Base-by-base conservation (phyloP, 78 protist species). In the Tieghemostelium lacteum region DNA sequence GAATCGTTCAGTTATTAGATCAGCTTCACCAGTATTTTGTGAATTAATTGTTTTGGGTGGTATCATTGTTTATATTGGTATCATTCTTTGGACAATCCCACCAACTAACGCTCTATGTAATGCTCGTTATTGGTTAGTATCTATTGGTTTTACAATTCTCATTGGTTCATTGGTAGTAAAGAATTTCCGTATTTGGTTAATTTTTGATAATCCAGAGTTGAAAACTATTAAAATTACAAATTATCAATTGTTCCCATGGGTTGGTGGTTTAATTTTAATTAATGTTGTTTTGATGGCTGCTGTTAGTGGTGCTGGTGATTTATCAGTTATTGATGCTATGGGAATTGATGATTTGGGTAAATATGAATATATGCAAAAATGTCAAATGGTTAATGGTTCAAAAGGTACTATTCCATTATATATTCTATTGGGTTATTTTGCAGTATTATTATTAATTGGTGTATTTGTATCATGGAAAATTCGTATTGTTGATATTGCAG, bases 21-120 rank as follows among this genome's bases (percentile, higher is more conserved):
- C 66, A 20, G 66, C 91, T 29, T 83, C 91, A 58, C 91, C 91
- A 83, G 72, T 83, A 24, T 83, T 83, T 58, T 83, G 91, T 69
- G 39, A 54, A 14, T 45, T 83, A 7, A 83, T 83, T 69, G 55
- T 83, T 62, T 20, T 83, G 33, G 91, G 91, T 83, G 91, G 78
- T 55, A 52, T 83, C 7, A 39, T 83, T 29, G 78, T 76, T 50
- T 69, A 37, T 26, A 60, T 54, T 4, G 52, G 78, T 0, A 62
- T 69, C 26, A 69, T 45, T 20, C 29, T 61, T 19, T 34, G 66
- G 1, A 42, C 69, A 69, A 60, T 78, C 36, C 16, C 24, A 19
- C 91, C 91, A 83, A 83, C 64, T 49, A 49, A 42, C 33, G 50
- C 58, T 3, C 31, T 83, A 4, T 83, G 91, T 45, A 39, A 60